Evolutionary conservation across 2,329 filamentous ascomycete species (phyloP).

Genomic region (Microdochium bolleyi): DNA sequence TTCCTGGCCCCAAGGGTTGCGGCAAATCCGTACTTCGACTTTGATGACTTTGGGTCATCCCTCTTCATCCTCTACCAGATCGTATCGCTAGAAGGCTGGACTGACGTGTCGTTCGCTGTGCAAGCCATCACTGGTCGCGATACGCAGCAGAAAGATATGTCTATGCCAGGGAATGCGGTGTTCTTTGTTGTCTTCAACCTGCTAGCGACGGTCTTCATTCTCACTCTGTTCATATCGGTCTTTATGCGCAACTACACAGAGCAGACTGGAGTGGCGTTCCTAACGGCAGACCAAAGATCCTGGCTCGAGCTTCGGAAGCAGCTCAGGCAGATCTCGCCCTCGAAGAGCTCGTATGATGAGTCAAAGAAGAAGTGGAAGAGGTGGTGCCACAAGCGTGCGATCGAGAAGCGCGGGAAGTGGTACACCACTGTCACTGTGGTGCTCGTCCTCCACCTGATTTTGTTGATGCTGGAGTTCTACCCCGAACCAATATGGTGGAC

Average conservation of each 20-base stretch:
- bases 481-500: constrained; percentile 68
- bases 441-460: constrained; percentile 72
- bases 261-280: constrained; percentile 91
- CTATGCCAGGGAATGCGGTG: constrained; percentile 75
- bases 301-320: constrained; percentile 95
- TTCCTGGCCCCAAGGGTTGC: constrained; percentile 77
- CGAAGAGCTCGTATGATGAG: constrained; percentile 79
- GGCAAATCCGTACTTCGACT: constrained; percentile 77
- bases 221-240: constrained; percentile 96
- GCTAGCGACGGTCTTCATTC: constrained; percentile 88
- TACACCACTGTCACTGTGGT: constrained; percentile 73
- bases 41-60: constrained; percentile 89
- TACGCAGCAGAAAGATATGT: constrained; percentile 61
- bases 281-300: constrained; percentile 91
- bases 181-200: constrained; percentile 98
- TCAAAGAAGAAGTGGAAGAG: constrained; percentile 72
- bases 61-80: constrained; percentile 98
- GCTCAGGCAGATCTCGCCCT: constrained; percentile 85
- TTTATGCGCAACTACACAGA: constrained; percentile 99
- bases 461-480: constrained; percentile 82
- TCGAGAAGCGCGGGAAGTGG: constrained; percentile 91
- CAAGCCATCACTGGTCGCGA: constrained; percentile 74
- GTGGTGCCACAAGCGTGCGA: constrained; percentile 91
- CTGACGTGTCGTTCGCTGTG: constrained; percentile 79
- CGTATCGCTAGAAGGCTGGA: constrained; percentile 97